Evolutionary conservation across 1,284 basidiomycete genomes (phyloP), one percentile per base, ranked within the genome.

Genomic region (Moniliophthora roreri): DNA sequence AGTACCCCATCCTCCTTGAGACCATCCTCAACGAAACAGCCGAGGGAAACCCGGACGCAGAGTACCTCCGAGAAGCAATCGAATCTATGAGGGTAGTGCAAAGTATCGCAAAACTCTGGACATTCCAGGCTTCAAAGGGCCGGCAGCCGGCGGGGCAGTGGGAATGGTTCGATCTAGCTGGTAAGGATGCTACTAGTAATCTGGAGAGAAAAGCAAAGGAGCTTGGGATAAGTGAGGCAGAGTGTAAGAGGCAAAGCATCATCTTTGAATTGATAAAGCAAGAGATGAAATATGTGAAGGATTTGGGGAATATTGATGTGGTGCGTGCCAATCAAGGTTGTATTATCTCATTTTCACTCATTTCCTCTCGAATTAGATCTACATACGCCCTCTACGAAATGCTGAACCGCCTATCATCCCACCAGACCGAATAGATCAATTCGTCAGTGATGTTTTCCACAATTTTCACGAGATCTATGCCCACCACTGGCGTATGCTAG

Each of bases 181-280:
- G 89, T 1, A 74, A 79, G 20, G 87, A 93, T 32, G 28, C 11
- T 11, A 32, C 28, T 11, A 23, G 70, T 98, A 57, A 46, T 32
- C 16, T 46, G 44, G 28, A 10, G 24, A 16, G 24, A n/a, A 46
- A 46, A 18, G 44, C 44, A 1, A 24, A 32, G 24, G 44, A 46
- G 24, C 18, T 46, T 4, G 44, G 44, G 4, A 46, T 46, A 16
- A 77, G 83, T 11, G 89, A 89, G 67, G 79, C 87, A 47, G 93
- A 97, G 67, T 74, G 84, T 21, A 90, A 91, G 67, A 82, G 94
- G 16, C 96, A 99, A 69, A 86, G 89, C 39, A 85, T 91, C 60
- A 95, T 98, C 47, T 96, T 95, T 63, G 96, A 99, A 71, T 75
- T 98, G 46, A 96, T 99, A 65, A 90, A 95, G 64, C 91, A 90